Evolutionary conservation across 768 basidiomycete genomes (phyloP), one percentile per base, ranked within the genome.

Genomic region (Boletus edulis): DNA sequence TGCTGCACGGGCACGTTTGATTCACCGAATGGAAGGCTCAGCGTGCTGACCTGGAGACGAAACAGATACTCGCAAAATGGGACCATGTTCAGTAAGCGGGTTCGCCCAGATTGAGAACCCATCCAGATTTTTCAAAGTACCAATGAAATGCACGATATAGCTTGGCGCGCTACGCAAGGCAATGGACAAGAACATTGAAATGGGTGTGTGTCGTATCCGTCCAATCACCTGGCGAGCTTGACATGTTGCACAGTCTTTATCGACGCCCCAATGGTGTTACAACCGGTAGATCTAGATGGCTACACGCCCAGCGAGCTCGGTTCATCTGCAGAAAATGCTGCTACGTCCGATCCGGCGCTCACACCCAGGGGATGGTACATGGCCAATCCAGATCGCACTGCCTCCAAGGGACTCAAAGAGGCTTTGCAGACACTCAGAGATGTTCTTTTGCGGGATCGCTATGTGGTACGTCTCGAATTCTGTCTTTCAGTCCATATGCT

Each of bases 281-380:
- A 80, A 31, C 88, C 88, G 1, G 83, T 74, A 12, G 90, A 92
- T 59, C 66, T 89, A 14, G 72, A 72, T 38, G 61, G 66, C 5
- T 31, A 52, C n/a, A 54, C 62, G 29, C 53, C 70, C 4, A 56
- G 61, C 22, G 63, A 65, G 5, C 57, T 79, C 13, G 79, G 76
- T 22, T 76, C 76, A n/a, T 59, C 68, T 5, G 80, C 77, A 49
- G 66, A 59, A 15, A 57, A 65, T 11, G 44, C 62, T 14, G 61
- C 67, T 17, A 54, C 61, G 27, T 71, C 73, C 17, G 83, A 87
- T 61, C 83, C 82, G 5, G 69, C 81, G 20, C 68, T 80, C 27
- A 78, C 74, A 7, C 81, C 88, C 5, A 76, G 89, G 52, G 87
- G 76, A 5, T 93, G 91, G 91, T 94, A 84, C 83, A 81, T 72